Conservation (phyloP, 495 filamentous ascomycete species). For the Hypoxylon subgilvum region DNA sequence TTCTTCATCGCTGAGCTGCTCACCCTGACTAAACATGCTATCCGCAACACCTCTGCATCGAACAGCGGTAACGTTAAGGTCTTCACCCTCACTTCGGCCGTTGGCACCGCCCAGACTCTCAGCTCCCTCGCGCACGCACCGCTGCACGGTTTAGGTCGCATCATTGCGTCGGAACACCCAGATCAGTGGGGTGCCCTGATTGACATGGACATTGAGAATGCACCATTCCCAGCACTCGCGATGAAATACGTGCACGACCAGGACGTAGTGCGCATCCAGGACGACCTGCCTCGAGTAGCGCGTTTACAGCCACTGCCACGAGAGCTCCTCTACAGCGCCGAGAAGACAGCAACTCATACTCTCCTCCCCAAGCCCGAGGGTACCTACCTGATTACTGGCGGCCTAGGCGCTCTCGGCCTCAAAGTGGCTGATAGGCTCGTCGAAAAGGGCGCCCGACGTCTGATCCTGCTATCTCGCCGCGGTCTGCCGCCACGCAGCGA, state of each 20-base stretch:
- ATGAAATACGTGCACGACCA: conserved; percentile 45
- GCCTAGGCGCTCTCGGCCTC: conserved; percentile 52
- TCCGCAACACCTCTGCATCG: not conserved
- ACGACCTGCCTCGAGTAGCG: conserved; percentile 44
- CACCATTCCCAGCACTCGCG: conserved; percentile 41
- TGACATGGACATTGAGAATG: conserved; percentile 26
- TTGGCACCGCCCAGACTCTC: conserved; percentile 13
- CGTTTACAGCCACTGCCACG: conserved; percentile 43
- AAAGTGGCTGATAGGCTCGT: conserved; percentile 47
- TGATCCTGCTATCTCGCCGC: conserved; percentile 50
- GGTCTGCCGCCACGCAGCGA: conserved; percentile 38
- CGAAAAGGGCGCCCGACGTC: conserved; percentile 46
- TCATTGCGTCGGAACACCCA: conserved; percentile 49
- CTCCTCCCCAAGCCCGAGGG: conserved; percentile 44
- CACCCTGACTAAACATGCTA: conserved; percentile 37
- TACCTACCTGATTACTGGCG: conserved; percentile 57
- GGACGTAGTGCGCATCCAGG: conserved; percentile 48
- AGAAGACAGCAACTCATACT: not conserved
- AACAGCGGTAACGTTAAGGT: conserved; percentile 26
- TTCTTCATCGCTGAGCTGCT: conserved; percentile 36
- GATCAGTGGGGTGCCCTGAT: conserved; percentile 49
- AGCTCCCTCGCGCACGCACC: conserved; percentile 46
- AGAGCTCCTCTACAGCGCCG: conserved; percentile 10
- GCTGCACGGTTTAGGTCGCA: conserved; percentile 45
- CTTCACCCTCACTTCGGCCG: conserved; percentile 37